phyloP scores from a whole-genome alignment of 2,329 filamentous ascomycete genomes.

The Ophiostoma australiae region DNA sequence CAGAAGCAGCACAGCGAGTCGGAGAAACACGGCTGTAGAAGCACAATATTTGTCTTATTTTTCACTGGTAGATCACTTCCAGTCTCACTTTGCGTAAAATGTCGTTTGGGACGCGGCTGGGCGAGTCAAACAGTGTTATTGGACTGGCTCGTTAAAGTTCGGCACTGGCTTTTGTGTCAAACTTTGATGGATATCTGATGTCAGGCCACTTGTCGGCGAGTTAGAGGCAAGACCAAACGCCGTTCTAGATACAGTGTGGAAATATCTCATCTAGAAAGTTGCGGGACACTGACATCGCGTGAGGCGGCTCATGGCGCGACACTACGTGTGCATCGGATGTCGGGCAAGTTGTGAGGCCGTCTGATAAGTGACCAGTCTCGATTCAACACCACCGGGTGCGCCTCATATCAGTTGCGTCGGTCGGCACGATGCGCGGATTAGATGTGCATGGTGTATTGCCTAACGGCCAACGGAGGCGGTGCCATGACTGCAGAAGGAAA shows the following conservation, averaged over 20 bases:
- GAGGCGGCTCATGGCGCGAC: neutral
- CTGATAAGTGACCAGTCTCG: neutral
- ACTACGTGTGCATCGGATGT: neutral
- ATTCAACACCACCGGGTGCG: neutral
- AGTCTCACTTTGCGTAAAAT: neutral
- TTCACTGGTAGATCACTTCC: neutral
- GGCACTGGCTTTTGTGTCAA: neutral
- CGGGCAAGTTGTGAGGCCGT: neutral
- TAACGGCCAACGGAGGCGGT: neutral
- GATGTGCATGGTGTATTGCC: neutral
- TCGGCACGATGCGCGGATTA: neutral
- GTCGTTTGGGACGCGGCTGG: neutral
- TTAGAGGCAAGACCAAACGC: neutral
- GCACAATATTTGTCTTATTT: neutral
- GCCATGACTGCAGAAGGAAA: neutral
- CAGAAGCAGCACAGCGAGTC: neutral
- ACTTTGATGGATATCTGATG: neutral
- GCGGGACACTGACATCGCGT: neutral
- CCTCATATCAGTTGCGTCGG: neutral
- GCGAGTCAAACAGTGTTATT: neutral
- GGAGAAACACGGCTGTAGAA: neutral
- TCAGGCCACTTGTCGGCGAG: neutral
- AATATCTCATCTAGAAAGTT: neutral
- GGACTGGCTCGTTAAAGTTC: neutral
- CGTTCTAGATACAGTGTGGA: neutral